These are phyloP conservation scores for Hericium erinaceus DNA, from an alignment of 768 basidiomycete species.

Conservation along the genomic window DNA sequence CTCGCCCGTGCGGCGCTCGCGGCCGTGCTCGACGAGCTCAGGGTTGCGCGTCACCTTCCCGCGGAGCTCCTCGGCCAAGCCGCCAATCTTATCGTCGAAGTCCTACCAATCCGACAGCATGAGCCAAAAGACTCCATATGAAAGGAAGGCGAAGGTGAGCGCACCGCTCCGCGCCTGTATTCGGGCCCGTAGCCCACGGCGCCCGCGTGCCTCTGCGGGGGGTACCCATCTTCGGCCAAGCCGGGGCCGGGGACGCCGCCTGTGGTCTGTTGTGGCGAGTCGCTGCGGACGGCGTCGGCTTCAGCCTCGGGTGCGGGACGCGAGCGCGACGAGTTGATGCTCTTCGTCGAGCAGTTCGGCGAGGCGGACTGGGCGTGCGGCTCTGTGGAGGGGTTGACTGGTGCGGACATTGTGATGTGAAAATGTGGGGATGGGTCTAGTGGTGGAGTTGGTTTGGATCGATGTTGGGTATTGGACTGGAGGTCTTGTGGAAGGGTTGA, in stretches of 20 bases:
- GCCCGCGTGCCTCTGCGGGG: constrained; percentile 34
- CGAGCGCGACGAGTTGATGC: no score
- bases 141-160: constrained; percentile 1
- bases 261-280: not conserved
- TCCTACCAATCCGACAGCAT: constrained; percentile 11
- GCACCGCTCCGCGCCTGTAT: constrained; percentile 21
- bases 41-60: constrained; percentile 30
- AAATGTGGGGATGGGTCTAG: no score
- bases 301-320: not conserved
- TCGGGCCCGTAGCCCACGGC: constrained; percentile 32
- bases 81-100: constrained; percentile 27
- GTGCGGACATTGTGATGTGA: no score
- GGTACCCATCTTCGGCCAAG: constrained; percentile 12
- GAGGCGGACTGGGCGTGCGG: no score
- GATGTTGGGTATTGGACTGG: no score
- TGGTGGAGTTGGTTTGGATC: no score
- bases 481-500: no score
- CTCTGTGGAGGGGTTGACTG: no score
- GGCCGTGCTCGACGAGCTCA: constrained; percentile 29
- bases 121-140: not conserved
- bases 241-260: not conserved
- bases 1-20: constrained; percentile 30
- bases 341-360: no score
- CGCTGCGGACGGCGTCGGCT: not conserved
- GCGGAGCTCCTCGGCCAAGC: constrained; percentile 29